A percentile compares a stretch with the other conserved stretches of the same genome.
Evolutionary conservation across 2,329 filamentous ascomycete species (phyloP).

Genomic region (Dothidotthia symphoricarpi): DNA sequence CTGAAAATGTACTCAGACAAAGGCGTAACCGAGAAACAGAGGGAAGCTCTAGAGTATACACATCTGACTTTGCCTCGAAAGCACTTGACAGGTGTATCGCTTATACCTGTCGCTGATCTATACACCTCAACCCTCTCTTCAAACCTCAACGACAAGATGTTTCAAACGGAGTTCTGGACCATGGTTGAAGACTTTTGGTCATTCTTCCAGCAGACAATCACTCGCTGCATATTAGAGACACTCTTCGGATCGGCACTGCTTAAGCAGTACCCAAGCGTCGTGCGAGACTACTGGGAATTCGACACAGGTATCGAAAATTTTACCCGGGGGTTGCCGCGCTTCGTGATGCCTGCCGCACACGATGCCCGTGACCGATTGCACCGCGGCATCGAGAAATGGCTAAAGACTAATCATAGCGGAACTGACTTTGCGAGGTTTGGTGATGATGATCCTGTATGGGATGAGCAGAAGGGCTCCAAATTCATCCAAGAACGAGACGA

Average conservation of each 20-base stretch:
- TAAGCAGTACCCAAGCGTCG: constrained; percentile 24
- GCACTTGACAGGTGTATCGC: constrained; percentile 14
- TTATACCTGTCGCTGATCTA: constrained; percentile 11
- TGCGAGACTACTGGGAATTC: constrained; percentile 30
- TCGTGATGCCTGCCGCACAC: constrained; percentile 14
- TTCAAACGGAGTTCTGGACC: constrained; percentile 29
- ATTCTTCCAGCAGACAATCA: constrained; percentile 29
- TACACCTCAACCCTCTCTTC: constrained; percentile 22
- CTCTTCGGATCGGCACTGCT: constrained; percentile 27
- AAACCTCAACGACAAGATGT: constrained; percentile 33
- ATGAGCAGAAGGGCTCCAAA: constrained; percentile 21
- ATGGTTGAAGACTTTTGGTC: constrained; percentile 34
- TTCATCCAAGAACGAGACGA: constrained; percentile 22
- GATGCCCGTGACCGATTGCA: constrained; percentile 20
- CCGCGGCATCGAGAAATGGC: constrained; percentile 24
- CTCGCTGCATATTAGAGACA: constrained; percentile 23
- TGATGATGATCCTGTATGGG: constrained; percentile 14
- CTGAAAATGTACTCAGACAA: constrained; percentile 6
- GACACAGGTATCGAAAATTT: constrained; percentile 19
- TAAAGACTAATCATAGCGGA: constrained; percentile 15
- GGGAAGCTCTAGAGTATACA: constrained; percentile 2
- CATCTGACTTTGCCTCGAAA: constrained; percentile 9
- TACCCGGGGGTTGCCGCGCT: constrained; percentile 17
- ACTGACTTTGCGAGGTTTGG: constrained; percentile 14
- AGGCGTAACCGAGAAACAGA: neutral